Percentiles rank a stretch among this genome's conserved stretches.
Evolutionary conservation across 805 yeast species (phyloP).

Genomic region (Hanseniaspora nectarophila): DNA sequence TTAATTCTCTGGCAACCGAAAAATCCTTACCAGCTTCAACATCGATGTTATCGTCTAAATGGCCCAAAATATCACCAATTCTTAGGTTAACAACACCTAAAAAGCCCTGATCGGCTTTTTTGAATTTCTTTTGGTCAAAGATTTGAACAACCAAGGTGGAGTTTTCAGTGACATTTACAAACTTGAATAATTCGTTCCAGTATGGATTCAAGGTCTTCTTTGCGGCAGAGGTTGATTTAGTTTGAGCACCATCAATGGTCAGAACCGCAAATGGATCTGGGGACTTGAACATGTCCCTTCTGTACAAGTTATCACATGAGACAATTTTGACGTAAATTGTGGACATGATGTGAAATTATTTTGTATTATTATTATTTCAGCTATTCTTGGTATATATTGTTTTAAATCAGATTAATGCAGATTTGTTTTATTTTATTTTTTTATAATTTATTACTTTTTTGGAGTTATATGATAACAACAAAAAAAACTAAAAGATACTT

Average conservation of each 20-base stretch:
- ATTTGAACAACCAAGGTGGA: constrained; percentile 85
- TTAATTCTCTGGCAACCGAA: constrained; percentile 84
- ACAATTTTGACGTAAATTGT: constrained; percentile 60
- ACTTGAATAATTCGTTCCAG: constrained; percentile 88
- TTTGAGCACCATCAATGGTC: constrained; percentile 95
- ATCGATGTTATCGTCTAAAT: constrained; percentile 45
- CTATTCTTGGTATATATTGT: no score
- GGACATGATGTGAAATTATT: constrained; percentile 17
- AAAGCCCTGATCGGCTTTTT: constrained; percentile 96
- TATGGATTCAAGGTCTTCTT: constrained; percentile 91
- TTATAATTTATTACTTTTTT: no score
- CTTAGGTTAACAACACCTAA: constrained; percentile 89
- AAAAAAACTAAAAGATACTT: no score
- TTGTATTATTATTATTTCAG: neutral
- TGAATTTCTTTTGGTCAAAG: constrained; percentile 93
- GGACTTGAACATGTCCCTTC: constrained; percentile 86
- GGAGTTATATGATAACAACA: no score
- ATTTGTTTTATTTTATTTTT: no score
- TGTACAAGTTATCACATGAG: constrained; percentile 91
- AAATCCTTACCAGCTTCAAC: constrained; percentile 40
- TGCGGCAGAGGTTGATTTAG: constrained; percentile 86
- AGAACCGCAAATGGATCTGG: constrained; percentile 98
- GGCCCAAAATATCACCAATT: constrained; percentile 59
- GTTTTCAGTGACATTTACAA: constrained; percentile 60
- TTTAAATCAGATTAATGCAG: no score